Evolutionary conservation across 176 grass and related monocot genomes (phyloP).

Genomic region (Ananas comosus): DNA sequence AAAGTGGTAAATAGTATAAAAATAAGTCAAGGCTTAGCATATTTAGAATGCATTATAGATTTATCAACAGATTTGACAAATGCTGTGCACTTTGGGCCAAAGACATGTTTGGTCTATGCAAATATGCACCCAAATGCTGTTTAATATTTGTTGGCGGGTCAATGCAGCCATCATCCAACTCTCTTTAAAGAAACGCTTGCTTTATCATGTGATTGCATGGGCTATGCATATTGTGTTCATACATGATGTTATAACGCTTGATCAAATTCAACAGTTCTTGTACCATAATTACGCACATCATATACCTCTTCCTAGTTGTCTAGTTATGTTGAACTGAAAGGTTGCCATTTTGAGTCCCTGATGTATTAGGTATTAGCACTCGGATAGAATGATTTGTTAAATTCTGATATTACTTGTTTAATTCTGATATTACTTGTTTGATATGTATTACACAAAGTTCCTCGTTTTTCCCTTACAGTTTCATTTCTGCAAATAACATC

Average conservation of each 20-base stretch:
- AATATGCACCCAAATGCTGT: neutral
- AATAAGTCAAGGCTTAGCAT: neutral
- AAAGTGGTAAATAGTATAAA: neutral
- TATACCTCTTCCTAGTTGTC: neutral
- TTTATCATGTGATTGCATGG: too few species aligned
- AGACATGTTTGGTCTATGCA: too few species aligned
- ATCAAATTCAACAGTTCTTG: neutral
- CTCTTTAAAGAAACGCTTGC: neutral
- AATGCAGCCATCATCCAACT: neutral
- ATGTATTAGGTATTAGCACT: slow-evolving; percentile 1
- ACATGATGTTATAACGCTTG: neutral
- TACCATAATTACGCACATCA: neutral
- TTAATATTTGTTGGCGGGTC: neutral
- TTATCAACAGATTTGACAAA: too few species aligned
- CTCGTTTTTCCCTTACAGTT: slow-evolving; percentile 54
- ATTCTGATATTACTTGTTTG: neutral
- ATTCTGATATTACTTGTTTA: slow-evolving; percentile 1
- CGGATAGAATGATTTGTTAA: slow-evolving; percentile 10
- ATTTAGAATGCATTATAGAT: too few species aligned
- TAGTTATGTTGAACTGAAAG: neutral
- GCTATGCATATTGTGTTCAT: too few species aligned
- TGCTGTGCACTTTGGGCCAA: too few species aligned
- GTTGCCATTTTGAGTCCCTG: neutral
- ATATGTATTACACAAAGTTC: slow-evolving; percentile 7
- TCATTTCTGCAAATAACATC: slow-evolving; percentile 86